phyloP scores from a whole-genome alignment of 169 alveolate species.

The Plasmodium cynomolgi region DNA sequence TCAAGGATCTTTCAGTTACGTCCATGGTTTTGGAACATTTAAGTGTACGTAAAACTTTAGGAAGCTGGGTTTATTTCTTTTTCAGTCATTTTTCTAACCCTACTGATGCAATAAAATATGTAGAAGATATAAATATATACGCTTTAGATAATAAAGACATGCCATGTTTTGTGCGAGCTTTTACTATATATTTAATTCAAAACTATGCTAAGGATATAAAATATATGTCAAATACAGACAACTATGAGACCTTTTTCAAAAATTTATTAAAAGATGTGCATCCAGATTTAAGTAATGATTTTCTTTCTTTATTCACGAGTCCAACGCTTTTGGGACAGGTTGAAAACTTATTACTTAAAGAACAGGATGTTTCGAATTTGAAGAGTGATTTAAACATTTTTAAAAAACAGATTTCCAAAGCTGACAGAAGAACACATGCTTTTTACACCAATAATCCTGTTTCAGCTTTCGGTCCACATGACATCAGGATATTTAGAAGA shows the following conservation, averaged over 20 bases:
- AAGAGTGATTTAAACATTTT: background rate
- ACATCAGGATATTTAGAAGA: background rate
- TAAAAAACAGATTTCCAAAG: background rate
- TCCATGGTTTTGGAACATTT: conserved; percentile 4
- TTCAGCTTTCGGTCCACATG: background rate
- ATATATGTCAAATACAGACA: background rate
- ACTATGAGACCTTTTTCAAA: background rate
- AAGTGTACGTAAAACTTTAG: background rate
- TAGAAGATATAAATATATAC: background rate
- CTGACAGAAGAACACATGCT: background rate
- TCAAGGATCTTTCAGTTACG: conserved; percentile 12
- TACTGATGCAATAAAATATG: conserved; percentile 13
- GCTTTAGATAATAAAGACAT: conserved; percentile 17
- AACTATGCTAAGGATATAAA: conserved; percentile 9
- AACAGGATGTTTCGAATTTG: background rate
- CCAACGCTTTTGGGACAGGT: background rate
- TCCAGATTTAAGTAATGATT: background rate
- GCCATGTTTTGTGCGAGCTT: conserved; percentile 21
- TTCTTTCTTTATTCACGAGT: background rate
- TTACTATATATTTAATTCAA: conserved; percentile 40
- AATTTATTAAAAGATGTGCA: background rate
- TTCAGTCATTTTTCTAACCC: conserved; percentile 21
- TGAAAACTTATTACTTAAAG: background rate
- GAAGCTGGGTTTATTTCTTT: conserved; percentile 51
- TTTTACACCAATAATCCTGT: background rate